Evolutionary conservation across 129 eudicot genomes (phyloP).

Genomic region (Silybum marianum): DNA sequence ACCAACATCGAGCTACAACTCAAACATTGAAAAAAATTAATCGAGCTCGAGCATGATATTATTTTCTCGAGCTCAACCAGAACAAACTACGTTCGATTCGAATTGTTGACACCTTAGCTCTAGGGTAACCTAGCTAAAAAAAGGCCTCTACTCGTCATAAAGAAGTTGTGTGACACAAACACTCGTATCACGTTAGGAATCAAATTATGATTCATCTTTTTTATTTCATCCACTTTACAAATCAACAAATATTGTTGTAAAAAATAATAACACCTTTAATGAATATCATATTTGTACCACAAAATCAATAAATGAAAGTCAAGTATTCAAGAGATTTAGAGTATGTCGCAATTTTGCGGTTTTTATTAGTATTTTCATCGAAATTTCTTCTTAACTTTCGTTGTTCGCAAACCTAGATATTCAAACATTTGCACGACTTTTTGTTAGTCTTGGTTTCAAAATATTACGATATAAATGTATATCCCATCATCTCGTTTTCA

Average conservation of each 20-base stretch:
- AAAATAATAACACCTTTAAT: neutral
- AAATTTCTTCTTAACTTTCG: neutral
- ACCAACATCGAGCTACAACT: neutral
- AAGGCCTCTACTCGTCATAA: neutral
- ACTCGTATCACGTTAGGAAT: neutral
- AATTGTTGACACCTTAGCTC: neutral
- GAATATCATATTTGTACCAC: neutral
- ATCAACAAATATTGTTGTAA: neutral
- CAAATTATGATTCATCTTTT: neutral
- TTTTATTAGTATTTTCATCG: neutral
- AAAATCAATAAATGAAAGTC: neutral
- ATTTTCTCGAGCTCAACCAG: neutral
- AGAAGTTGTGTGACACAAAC: neutral
- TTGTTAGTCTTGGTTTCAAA: neutral
- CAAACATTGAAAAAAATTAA: neutral
- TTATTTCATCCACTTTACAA: neutral
- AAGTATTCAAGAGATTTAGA: neutral
- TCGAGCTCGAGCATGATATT: neutral
- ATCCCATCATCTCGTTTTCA: neutral
- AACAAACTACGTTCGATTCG: neutral
- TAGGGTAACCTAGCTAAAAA: neutral
- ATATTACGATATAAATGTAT: neutral
- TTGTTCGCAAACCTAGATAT: neutral
- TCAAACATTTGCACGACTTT: neutral
- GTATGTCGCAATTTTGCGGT: neutral